Conservation (phyloP, 345 rosid species). For the Eucalyptus lansdowneana region DNA sequence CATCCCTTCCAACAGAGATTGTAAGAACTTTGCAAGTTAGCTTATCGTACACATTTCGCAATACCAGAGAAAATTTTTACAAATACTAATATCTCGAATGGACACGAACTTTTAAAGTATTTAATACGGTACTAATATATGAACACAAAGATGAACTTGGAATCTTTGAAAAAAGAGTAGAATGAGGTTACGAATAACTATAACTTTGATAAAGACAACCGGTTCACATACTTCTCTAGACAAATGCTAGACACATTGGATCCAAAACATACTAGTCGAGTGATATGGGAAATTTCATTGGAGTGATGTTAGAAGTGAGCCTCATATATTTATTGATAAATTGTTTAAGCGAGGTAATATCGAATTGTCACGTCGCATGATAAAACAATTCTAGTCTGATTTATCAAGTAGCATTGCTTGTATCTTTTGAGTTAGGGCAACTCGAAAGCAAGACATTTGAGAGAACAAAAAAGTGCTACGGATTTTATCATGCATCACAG, state of each 20-base stretch:
- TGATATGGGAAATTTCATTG: background rate
- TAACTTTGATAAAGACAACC: background rate
- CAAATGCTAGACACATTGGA: background rate
- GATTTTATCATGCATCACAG: background rate
- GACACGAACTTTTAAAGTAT: background rate
- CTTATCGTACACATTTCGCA: background rate
- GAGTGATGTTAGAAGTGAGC: background rate
- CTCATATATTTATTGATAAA: background rate
- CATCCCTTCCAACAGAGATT: background rate
- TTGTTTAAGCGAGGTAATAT: background rate
- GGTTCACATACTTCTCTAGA: background rate
- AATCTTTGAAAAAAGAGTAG: background rate
- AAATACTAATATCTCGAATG: background rate
- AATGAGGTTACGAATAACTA: background rate
- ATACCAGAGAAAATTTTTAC: background rate
- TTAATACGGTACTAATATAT: background rate
- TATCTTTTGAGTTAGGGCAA: background rate
- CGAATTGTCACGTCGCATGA: rapidly evolving
- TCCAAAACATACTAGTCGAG: background rate
- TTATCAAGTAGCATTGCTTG: background rate
- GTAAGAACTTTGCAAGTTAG: background rate
- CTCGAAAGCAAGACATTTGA: background rate
- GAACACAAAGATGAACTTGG: background rate
- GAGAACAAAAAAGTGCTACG: background rate
- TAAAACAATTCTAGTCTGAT: rapidly evolving